Conservation (phyloP, 208 protist species). For the Crithidia sp. region DNA sequence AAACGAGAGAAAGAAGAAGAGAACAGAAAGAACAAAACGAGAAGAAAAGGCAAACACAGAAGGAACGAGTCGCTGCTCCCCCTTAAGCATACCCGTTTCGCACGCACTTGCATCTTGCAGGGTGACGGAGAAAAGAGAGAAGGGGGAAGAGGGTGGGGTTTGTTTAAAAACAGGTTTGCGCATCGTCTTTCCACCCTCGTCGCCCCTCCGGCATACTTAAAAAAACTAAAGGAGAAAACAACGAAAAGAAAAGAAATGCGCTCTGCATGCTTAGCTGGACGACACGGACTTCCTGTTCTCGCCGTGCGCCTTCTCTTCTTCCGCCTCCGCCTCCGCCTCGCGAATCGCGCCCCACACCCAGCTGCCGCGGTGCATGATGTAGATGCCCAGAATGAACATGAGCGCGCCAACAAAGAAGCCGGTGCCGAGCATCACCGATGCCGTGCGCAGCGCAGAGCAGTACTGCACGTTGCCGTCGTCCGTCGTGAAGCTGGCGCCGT, state of each 20-base stretch:
- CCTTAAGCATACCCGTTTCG: too few species aligned
- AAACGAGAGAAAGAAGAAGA: constrained; percentile 29
- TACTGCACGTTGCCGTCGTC: constrained; percentile 8
- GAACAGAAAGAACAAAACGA: constrained; percentile 23
- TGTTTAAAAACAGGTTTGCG: not conserved
- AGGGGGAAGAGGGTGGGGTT: not conserved
- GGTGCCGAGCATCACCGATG: constrained; percentile 57
- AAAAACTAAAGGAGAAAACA: not conserved
- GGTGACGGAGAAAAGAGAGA: not conserved
- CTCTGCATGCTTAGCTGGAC: constrained; percentile 19
- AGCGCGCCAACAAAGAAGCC: constrained; percentile 81
- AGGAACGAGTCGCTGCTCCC: not conserved
- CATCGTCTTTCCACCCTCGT: too few species aligned
- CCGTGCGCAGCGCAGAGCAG: constrained; percentile 52
- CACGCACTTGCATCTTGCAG: too few species aligned
- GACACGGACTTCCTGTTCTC: not conserved
- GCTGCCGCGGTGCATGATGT: constrained; percentile 69
- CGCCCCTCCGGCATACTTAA: too few species aligned
- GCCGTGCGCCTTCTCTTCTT: not conserved
- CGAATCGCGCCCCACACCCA: constrained; percentile 45
- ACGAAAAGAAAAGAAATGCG: not conserved
- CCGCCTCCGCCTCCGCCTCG: constrained; percentile 8
- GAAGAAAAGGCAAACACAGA: constrained; percentile 23
- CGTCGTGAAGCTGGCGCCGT: constrained; percentile 19
- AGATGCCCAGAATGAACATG: constrained; percentile 76